These are phyloP conservation scores for Fagus sylvatica DNA, from an alignment of 306 rosid genomes.

Conservation along the genomic window DNA sequence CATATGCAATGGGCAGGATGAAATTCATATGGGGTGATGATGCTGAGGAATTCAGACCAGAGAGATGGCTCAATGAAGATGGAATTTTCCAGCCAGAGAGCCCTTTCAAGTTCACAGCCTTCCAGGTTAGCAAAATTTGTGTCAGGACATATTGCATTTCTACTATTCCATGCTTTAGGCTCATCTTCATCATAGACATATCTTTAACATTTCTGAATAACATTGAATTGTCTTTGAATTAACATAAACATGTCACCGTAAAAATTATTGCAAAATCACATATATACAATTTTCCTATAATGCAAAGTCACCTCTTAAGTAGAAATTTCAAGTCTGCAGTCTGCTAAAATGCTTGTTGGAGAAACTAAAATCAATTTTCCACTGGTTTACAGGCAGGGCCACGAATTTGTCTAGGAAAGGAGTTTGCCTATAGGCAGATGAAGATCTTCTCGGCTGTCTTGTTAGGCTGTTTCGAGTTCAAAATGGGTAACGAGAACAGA, in stretches of 20 bases:
- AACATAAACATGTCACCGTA: background rate
- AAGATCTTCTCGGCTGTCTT: constrained; percentile 70
- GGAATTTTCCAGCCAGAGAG: constrained; percentile 59
- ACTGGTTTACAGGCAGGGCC: constrained; percentile 68
- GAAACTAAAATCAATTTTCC: constrained; percentile 7
- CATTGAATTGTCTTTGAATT: background rate
- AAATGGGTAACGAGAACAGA: constrained; percentile 55
- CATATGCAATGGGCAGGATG: constrained; percentile 91
- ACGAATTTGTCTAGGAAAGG: constrained; percentile 80
- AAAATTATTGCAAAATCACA: background rate
- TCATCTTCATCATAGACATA: background rate
- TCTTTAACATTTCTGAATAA: background rate
- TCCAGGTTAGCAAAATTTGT: constrained; percentile 54
- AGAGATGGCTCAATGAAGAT: constrained; percentile 70
- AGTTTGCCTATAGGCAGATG: constrained; percentile 88
- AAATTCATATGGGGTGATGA: constrained; percentile 82
- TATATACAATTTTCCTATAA: background rate
- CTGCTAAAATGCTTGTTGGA: background rate
- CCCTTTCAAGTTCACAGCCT: constrained; percentile 76
- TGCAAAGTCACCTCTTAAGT: background rate
- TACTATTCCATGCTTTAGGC: background rate
- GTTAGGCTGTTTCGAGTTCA: constrained; percentile 55
- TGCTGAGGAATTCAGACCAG: constrained; percentile 68
- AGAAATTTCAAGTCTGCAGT: background rate
- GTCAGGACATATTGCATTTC: background rate